These are phyloP conservation scores for Colletotrichum spinosum DNA, from an alignment of 2,329 filamentous ascomycete species.

Conservation along the genomic window DNA sequence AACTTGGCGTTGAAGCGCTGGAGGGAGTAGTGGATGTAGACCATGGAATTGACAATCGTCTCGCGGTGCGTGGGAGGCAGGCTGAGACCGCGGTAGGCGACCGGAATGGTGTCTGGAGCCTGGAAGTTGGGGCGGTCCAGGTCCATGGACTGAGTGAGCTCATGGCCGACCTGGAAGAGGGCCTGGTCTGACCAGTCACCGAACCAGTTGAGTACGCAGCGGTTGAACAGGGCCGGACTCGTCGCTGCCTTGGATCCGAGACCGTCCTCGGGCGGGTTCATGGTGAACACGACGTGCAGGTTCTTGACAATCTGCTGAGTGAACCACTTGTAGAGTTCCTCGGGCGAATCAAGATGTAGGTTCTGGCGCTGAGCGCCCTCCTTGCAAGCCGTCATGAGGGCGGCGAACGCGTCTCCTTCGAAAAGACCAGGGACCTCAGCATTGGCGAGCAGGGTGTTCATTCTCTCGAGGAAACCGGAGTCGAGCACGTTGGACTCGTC, in stretches of 20 bases:
- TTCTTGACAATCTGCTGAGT: conserved; percentile 99
- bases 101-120: conserved; percentile 90
- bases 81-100: conserved; percentile 87
- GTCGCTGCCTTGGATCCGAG: conserved; percentile 96
- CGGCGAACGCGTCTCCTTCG: conserved; percentile 97
- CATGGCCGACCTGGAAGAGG: conserved; percentile 95
- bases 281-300: conserved; percentile 98
- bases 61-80: conserved; percentile 92
- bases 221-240: conserved; percentile 97
- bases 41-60: conserved; percentile 96
- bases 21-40: conserved; percentile 96
- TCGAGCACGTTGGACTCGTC: conserved; percentile 99
- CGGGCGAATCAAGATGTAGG: conserved; percentile 93
- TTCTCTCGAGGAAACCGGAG: conserved; percentile 97
- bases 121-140: conserved; percentile 88
- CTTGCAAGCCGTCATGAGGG: conserved; percentile 99
- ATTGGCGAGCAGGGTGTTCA: conserved; percentile 98
- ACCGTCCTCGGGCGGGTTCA: conserved; percentile 98
- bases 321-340: conserved; percentile 99
- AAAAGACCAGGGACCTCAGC: conserved; percentile 99
- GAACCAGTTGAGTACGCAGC: conserved; percentile 99
- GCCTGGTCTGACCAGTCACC: conserved; percentile 99
- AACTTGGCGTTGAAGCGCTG: conserved; percentile 90
- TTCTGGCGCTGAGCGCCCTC: conserved; percentile 97
- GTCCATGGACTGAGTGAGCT: conserved; percentile 96